These are phyloP conservation scores for Crassisporium funariophilum DNA, from an alignment of 768 basidiomycete genomes.

Conservation along the genomic window DNA sequence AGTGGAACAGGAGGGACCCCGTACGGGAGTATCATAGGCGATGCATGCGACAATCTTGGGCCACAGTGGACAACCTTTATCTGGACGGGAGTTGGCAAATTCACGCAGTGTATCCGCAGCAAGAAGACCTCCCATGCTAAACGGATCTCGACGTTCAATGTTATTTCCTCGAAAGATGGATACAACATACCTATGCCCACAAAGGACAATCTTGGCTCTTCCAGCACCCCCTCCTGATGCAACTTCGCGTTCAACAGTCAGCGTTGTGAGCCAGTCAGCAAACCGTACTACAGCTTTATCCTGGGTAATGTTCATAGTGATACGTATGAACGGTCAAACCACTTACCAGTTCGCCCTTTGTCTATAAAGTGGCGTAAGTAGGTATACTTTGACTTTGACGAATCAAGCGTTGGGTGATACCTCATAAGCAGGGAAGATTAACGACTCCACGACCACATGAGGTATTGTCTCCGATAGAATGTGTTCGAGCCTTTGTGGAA, in stretches of 20 bases:
- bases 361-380: constrained; percentile 44
- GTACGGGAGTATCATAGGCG: constrained; percentile 90
- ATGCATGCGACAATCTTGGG: constrained; percentile 83
- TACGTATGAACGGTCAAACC: neutral
- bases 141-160: neutral
- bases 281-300: constrained; percentile 81
- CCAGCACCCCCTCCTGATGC: constrained; percentile 76
- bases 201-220: constrained; percentile 79
- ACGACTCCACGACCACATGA: constrained; percentile 61
- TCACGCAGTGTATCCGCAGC: constrained; percentile 82
- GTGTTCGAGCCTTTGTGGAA: constrained; percentile 80
- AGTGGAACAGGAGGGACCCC: constrained; percentile 20
- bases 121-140: constrained; percentile 91
- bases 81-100: constrained; percentile 68
- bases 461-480: constrained; percentile 67
- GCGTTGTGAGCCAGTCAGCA: constrained; percentile 90
- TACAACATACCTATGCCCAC: constrained; percentile 78
- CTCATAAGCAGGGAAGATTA: constrained; percentile 91
- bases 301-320: constrained; percentile 37
- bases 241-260: constrained; percentile 84
- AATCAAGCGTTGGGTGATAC: constrained; percentile 44
- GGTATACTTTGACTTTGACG: constrained; percentile 5
- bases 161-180: neutral
- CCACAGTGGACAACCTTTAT: constrained; percentile 74
- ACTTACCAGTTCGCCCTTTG: constrained; percentile 86